Evolutionary conservation across 2,329 filamentous ascomycete genomes (phyloP), one percentile per base, ranked within the genome.

Genomic region (Fusarium mangiferae): DNA sequence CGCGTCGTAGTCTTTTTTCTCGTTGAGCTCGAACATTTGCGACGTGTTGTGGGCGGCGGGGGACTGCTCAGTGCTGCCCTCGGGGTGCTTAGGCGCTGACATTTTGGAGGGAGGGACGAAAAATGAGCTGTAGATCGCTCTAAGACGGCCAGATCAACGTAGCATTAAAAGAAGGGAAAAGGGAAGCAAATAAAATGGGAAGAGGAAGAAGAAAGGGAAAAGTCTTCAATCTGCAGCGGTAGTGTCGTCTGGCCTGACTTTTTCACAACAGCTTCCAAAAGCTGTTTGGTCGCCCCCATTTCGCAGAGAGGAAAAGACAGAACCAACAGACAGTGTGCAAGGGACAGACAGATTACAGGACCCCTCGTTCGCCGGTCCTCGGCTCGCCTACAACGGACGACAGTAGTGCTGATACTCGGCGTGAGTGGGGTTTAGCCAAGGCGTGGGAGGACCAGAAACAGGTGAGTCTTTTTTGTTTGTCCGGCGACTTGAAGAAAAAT

Each of bases 1-100:
- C 17, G 66, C 26, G 28, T 68, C 42, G 64, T 55, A 68, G 33
- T 68, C 66, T 20, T 68, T 68, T 22, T 68, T 68, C 24, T 68
- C 66, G 64, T 44, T 55, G 30, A 62, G 55, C 22, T 68, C 66
- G 28, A 68, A 68, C 56, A 68, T 62, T 20, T 68, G 44, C 26
- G 49, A 36, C 7, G 62, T 46, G 64, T 48, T 60, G 17, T 30
- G 24, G 38, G 65, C 24, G 51, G 63, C 26, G 26, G 62, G 28
- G 42, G 42, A 9, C 42, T 45, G 44, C 35, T 64, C 35, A 28
- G 62, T 36, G 33, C 62, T 36, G 33, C 49, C 64, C 61, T 46
- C 39, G 10, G 49, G 26, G 13, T 68, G 49, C 9, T 68, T 68
- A 10, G 64, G 64, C 17, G 66, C 36, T 35, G 66, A 62, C 66